Conservation (phyloP, 768 basidiomycete species). For the Tricholoma terreum region DNA sequence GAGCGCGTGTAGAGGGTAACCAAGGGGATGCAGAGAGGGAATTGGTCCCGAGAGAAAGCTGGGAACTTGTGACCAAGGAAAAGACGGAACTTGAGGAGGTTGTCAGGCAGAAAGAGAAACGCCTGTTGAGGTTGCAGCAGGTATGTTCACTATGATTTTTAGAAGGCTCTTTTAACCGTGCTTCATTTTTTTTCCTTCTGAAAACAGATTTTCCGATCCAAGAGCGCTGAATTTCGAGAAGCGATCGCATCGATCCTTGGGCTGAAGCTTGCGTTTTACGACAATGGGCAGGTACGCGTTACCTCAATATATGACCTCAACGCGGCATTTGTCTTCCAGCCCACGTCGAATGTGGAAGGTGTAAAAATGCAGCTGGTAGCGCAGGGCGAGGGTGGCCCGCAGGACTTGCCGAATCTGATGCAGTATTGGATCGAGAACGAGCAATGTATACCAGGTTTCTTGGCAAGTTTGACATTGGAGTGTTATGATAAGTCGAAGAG, state of each 20-base stretch:
- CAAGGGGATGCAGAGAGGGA: conserved; percentile 22
- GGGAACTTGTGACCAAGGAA: conserved; percentile 67
- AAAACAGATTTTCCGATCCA: conserved; percentile 72
- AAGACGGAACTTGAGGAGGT: conserved; percentile 63
- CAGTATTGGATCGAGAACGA: conserved; percentile 84
- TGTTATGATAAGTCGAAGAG: conserved; percentile 76
- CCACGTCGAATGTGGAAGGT: conserved; percentile 37
- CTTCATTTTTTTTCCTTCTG: not conserved
- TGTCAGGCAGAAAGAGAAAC: conserved; percentile 77
- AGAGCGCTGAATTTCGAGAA: conserved; percentile 88
- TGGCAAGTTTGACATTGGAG: conserved; percentile 86
- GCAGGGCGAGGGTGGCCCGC: conserved; percentile 70
- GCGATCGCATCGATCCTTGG: conserved; percentile 88
- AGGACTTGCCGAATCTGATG: conserved; percentile 73
- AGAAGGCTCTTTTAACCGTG: not conserved
- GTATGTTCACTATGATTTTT: conserved; percentile 34
- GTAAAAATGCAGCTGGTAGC: conserved; percentile 71
- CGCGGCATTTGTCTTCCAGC: conserved; percentile 86
- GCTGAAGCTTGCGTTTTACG: conserved; percentile 87
- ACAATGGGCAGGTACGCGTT: conserved; percentile 85
- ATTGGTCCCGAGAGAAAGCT: conserved; percentile 77
- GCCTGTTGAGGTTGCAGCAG: conserved; percentile 76
- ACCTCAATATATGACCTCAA: conserved; percentile 88
- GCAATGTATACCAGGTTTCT: conserved; percentile 84
- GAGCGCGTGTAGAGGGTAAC: conserved; percentile 15